Evolutionary conservation across 1,284 basidiomycete genomes (phyloP), one percentile per base, ranked within the genome.

Genomic region (Tetrapyrgos nigripes): DNA sequence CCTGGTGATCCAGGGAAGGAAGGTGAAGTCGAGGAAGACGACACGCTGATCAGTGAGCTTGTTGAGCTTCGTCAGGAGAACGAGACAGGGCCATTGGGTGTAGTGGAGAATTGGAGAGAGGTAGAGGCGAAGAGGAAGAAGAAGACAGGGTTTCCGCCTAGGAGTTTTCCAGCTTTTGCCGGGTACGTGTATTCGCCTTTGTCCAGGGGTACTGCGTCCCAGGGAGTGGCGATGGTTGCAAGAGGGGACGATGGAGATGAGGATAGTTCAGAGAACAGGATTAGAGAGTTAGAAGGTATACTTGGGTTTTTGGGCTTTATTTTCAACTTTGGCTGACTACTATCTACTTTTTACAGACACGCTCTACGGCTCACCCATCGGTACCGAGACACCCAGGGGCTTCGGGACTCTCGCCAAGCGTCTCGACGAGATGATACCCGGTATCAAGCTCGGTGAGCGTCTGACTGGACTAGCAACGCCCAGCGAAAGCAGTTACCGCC

Each of bases 381-480:
- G 80, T 28, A 73, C 78, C 0, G 79, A 82, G 64, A 76, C 78
- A 1, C 77, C 80, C 17, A 69, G 72, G 28, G 73, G 76, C 21
- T 66, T 80, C 45, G 65, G 62, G 4, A 53, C 58, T 9, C 66
- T 83, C 28, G 67, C 81, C 14, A 63, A 73, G 19, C 69, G 66
- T 33, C 68, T 85, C 17, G 79, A 79, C 48, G 43, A 21, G 46
- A 56, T 78, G 49, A 68, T 84, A 26, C 82, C 83, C 50, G 83
- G 82, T 3, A 77, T 82, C 24, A 71, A 80, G 28, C 72, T 85
- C 27, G 72, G 74, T 43, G 75, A 79, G 56, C 75, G 79, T 46
- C 71, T 85, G 24, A 60, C 50, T 46, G 61, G 60, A 9, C 60
- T 79, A 21, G 35, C 44, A 13, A 33, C 19, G 11, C 14, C 29